phyloP scores from a whole-genome alignment of 768 basidiomycete genomes.

The Fomitopsis serialis region DNA sequence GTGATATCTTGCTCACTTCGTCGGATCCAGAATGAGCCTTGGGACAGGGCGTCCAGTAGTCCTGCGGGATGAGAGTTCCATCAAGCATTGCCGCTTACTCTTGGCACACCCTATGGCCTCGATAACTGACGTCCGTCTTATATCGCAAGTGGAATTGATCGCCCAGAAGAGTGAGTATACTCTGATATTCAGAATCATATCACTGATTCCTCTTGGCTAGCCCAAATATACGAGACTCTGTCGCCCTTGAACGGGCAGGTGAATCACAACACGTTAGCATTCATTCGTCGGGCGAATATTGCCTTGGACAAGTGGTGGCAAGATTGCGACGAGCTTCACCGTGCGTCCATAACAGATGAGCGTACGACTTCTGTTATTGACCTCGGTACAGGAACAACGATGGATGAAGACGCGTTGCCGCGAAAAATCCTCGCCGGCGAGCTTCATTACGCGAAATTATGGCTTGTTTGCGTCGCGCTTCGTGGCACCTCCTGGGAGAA shows the following conservation, averaged over 20 bases:
- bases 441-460: conserved; percentile 88
- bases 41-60: conserved; percentile 90
- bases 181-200: neutral
- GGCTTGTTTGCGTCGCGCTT: conserved; percentile 90
- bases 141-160: conserved; percentile 86
- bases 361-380: neutral
- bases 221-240: conserved; percentile 90
- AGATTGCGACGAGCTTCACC: conserved; percentile 83
- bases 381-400: conserved; percentile 53
- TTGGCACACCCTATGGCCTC: conserved; percentile 84
- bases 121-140: conserved; percentile 82
- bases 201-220: conserved; percentile 32
- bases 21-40: conserved; percentile 67
- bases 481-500: conserved; percentile 94
- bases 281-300: conserved; percentile 81
- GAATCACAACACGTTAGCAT: conserved; percentile 77
- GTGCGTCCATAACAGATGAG: conserved; percentile 31
- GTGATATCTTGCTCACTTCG: too few species aligned
- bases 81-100: conserved; percentile 77
- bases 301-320: conserved; percentile 90
- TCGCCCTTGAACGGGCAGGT: conserved; percentile 83
- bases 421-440: conserved; percentile 87
- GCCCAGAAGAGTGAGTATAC: conserved; percentile 74
- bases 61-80: conserved; percentile 82
- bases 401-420: conserved; percentile 82